These are phyloP conservation scores for Thalassiosira mediterranea DNA, from an alignment of 352 stramenopile species.

Conservation along the genomic window DNA sequence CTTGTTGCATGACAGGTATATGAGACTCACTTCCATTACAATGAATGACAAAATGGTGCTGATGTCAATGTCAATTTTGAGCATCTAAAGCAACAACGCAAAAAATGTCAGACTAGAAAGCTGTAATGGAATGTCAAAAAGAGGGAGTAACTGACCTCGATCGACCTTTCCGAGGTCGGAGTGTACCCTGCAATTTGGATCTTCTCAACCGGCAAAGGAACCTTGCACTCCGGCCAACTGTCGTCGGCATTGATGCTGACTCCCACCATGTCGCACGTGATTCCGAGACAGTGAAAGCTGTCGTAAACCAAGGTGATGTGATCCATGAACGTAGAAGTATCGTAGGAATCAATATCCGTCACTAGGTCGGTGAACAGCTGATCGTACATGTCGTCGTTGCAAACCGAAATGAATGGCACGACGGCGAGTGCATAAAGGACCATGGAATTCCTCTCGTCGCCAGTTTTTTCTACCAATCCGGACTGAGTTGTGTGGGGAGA, in stretches of 20 bases:
- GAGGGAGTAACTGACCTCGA: slow-evolving; percentile 41
- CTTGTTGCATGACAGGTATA: not conserved
- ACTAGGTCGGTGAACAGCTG: slow-evolving; percentile 55
- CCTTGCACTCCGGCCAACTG: slow-evolving; percentile 56
- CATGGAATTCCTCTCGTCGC: slow-evolving; percentile 51
- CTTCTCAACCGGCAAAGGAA: slow-evolving; percentile 11
- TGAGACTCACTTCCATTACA: slow-evolving; percentile 65
- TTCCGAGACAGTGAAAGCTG: slow-evolving; percentile 70
- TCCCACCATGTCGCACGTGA: slow-evolving; percentile 73
- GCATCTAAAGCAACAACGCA: slow-evolving; percentile 20
- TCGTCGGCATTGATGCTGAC: slow-evolving; percentile 27
- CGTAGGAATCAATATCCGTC: slow-evolving; percentile 34
- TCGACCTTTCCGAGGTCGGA: slow-evolving; percentile 39
- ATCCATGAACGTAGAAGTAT: slow-evolving; percentile 30
- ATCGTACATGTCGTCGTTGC: slow-evolving; percentile 62
- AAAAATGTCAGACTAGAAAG: slow-evolving; percentile 5
- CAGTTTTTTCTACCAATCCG: slow-evolving; percentile 20
- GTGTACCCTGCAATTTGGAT: slow-evolving; percentile 61
- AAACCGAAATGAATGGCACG: slow-evolving; percentile 69
- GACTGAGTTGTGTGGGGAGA: slow-evolving; percentile 16
- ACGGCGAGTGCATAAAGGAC: slow-evolving; percentile 76
- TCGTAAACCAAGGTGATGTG: slow-evolving; percentile 58
- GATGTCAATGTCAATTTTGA: slow-evolving; percentile 79
- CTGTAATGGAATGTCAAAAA: slow-evolving; percentile 1
- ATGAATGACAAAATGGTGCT: slow-evolving; percentile 69